Evolutionary conservation across 192 early-diverging fungal species (phyloP).

Genomic region (Diversispora eburnea): DNA sequence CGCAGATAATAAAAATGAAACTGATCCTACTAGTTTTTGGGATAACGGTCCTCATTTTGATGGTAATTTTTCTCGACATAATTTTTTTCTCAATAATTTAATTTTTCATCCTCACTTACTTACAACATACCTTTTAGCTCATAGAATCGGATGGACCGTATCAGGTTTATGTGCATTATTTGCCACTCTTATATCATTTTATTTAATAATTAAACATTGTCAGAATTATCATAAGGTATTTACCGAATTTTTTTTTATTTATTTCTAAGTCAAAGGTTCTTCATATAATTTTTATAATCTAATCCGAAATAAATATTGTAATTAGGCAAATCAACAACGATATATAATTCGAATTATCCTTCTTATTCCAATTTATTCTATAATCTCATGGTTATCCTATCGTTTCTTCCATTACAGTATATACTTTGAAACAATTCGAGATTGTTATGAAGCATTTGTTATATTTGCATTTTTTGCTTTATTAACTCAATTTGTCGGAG

Average conservation of each 20-base stretch:
- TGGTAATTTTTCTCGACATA: background rate
- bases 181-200: background rate
- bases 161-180: background rate
- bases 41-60: background rate
- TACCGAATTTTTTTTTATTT: background rate
- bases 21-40: background rate
- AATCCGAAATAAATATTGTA: background rate
- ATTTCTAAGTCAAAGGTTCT: background rate
- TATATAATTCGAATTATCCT: constrained; percentile 73
- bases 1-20: background rate
- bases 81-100: background rate
- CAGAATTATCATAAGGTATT: background rate
- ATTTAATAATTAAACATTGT: background rate
- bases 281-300: constrained; percentile 13
- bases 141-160: background rate
- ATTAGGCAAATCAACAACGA: constrained; percentile 61
- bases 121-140: background rate
- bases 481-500: constrained; percentile 64
- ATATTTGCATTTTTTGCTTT: constrained; percentile 72
- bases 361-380: constrained; percentile 70
- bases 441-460: constrained; percentile 77
- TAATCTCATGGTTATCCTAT: constrained; percentile 67
- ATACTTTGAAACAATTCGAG: constrained; percentile 67
- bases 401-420: constrained; percentile 67
- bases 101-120: too few species aligned